Evolutionary conservation across 2,329 filamentous ascomycete species (phyloP), one percentile per base, ranked within the genome.

Genomic region (Alternaria brassicicola): DNA sequence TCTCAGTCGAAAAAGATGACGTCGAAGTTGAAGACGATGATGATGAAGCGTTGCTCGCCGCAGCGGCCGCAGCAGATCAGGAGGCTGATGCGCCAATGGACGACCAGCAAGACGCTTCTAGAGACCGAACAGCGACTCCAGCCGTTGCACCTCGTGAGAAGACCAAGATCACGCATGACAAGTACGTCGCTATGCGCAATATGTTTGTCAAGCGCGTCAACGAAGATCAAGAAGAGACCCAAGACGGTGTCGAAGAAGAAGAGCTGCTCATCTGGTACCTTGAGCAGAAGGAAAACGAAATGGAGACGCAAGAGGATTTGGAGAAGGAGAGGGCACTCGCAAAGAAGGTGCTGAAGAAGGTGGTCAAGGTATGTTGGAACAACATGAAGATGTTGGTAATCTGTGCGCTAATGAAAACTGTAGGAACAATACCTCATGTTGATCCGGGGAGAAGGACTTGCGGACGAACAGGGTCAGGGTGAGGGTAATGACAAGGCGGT

Each of bases 1-100:
- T 99, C 70, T 95, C 91, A 2, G 95, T 99, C 25, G 95, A 99
- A 79, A 95, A 98, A 73, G 95, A 99, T 69, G 95, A 99, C 70
- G 88, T 99, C 15, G 94, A 98, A 73, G 89, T 99, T 61, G 92
- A 97, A 52, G 93, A 93, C 6, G 86, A 89, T 6, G 89, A 92
- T 3, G 89, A 91, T 19, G 86, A 87, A 19, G 82, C 80, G 61
- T 82, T 83, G 60, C 76, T 80, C 56, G 83, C 79, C 13, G 83
- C 84, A 2, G 84, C 84, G 2, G 82, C 83, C 38, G 82, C 77
- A 0, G 79, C 78, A 33, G 73, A 70, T 26, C 81, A 69, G 35
- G 80, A 81, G 80, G 84, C 62, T 6, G 73, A 76, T 35, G 71
- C 68, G 3, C 56, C 66, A 6, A 75, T 76, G 73, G 69, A 70